Base-by-base conservation (phyloP, 1,139 yeast species). In the Pichia sp. region DNA sequence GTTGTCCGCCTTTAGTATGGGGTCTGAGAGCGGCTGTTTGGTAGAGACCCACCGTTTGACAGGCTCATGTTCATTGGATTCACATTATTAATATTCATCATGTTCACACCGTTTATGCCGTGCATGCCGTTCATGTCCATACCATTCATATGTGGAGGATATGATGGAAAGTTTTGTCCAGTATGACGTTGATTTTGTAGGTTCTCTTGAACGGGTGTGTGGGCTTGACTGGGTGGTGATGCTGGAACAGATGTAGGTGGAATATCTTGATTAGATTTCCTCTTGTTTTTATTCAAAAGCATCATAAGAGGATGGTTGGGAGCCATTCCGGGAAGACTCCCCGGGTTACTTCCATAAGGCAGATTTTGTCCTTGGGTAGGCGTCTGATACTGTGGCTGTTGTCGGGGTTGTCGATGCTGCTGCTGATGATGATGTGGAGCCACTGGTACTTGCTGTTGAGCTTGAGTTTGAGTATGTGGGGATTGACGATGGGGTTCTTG, bases 151-250 rank as follows among this genome's bases (percentile, higher is more conserved):
- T 34, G 39, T 10, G 46, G 40, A 8, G 46, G 46, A 23, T 42
- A 42, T 16, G 13, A 36, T 36, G 51, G 30, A 22, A 39, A 31
- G 57, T 22, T 55, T 59, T 37, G 55, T 62, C 19, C 48, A 62
- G 41, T 57, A 23, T 18, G 19, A 4, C 23, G 31, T 9, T 19
- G 31, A 8, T 12, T 23, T 13, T 10, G 44, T 4, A 13, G 16
- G 18, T 23, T 41, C 19, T 25, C 28, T 13, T 16, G 28, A 21
- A 41, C 28, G 8, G 44, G 44, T 10, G 31, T 41, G 10, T 23
- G 28, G 12, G 44, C 21, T 16, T 22, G 31, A 10, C 37, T 8
- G 9, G 34, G 18, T 41, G 44, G 19, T 12, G 44, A 16, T 7
- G 44, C 12, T 41, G 44, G 16, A 16, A 28, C 25, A 12, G 44